These are phyloP conservation scores for Quercus robur DNA, from an alignment of 306 rosid genomes.

Conservation along the genomic window DNA sequence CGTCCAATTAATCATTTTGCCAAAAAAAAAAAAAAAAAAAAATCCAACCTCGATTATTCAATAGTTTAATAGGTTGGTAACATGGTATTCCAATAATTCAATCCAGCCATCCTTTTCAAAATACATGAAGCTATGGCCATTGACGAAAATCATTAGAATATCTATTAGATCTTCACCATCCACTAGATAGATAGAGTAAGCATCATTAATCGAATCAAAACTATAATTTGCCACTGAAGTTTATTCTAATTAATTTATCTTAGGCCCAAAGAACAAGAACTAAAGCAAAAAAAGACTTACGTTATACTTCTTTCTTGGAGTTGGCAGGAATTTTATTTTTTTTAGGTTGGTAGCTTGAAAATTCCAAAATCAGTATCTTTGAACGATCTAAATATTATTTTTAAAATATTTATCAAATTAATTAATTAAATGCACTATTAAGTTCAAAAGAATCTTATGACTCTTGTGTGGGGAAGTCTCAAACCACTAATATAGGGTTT, in stretches of 20 bases:
- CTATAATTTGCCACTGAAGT: background rate
- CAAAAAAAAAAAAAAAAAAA: background rate
- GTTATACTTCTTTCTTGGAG: slow-evolving; percentile 9
- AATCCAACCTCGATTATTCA: background rate
- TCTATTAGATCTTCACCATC: background rate
- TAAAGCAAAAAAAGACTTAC: background rate
- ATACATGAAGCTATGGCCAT: background rate
- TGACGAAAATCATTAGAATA: background rate
- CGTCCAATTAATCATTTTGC: too few species aligned
- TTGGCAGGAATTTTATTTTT: slow-evolving; percentile 20
- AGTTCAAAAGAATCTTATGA: slow-evolving; percentile 33
- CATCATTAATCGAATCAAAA: background rate
- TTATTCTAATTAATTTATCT: background rate
- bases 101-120: too few species aligned
- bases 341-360: slow-evolving; percentile 20
- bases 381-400: slow-evolving; percentile 33
- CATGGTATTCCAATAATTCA: too few species aligned
- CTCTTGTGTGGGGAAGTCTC: background rate
- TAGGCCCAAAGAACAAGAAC: slow-evolving; percentile 1
- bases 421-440: background rate
- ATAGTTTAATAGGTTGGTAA: background rate
- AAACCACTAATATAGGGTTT: background rate
- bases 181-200: background rate
- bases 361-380: slow-evolving; percentile 48
- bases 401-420: background rate